Conservation (phyloP, 148 eudicot genomes). For the Rhododendron mucronatum region DNA sequence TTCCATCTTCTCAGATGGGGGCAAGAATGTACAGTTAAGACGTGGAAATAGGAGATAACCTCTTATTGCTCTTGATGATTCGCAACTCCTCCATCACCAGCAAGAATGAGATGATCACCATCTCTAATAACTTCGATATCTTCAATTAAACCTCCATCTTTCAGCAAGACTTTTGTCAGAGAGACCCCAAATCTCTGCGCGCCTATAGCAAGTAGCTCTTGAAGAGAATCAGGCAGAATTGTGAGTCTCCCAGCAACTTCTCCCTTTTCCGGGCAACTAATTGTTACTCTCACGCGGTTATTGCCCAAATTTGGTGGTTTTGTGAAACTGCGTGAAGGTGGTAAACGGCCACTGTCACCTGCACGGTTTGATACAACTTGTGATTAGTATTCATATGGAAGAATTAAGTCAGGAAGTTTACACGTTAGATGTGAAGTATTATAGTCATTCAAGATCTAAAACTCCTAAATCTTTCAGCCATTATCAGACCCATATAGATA, state of each 20-base stretch:
- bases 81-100: slow-evolving; percentile 14
- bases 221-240: slow-evolving; percentile 49
- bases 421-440: background rate
- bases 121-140: slow-evolving; percentile 63
- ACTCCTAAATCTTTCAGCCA: background rate
- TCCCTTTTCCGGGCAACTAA: slow-evolving; percentile 39
- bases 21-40: background rate
- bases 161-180: slow-evolving; percentile 34
- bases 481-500: too few relatives aligned
- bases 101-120: slow-evolving; percentile 61
- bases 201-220: slow-evolving; percentile 56
- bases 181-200: slow-evolving; percentile 43
- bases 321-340: background rate
- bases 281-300: slow-evolving; percentile 37
- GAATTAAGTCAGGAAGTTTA: background rate
- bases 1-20: background rate
- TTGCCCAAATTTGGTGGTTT: slow-evolving; percentile 8
- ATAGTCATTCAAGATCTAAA: background rate
- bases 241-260: slow-evolving; percentile 34
- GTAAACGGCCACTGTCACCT: slow-evolving; percentile 28
- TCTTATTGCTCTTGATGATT: background rate
- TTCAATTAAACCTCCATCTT: slow-evolving; percentile 65
- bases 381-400: background rate
- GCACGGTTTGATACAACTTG: slow-evolving; percentile 11
- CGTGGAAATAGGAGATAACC: background rate